phyloP scores from a whole-genome alignment of 371 early-diverging fungal species.

The Mortierella sp. region DNA sequence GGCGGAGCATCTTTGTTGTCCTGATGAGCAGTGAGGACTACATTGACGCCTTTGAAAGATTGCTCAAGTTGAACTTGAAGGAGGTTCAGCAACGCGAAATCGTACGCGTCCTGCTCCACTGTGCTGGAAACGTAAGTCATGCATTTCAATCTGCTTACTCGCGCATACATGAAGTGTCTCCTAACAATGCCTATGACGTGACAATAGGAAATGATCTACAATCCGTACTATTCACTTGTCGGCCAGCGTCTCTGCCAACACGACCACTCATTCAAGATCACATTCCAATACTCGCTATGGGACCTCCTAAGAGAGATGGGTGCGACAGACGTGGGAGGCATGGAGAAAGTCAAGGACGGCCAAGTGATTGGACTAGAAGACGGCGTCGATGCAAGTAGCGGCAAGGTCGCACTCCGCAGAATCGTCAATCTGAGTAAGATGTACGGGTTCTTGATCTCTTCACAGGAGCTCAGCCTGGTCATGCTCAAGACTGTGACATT shows the following conservation, averaged over 20 bases:
- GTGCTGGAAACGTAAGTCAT: conserved; percentile 80
- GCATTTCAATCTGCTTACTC: not conserved
- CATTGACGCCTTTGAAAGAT: conserved; percentile 90
- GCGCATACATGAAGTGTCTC: not conserved
- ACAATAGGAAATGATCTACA: conserved; percentile 83
- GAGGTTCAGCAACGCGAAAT: conserved; percentile 96
- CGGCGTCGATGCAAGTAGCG: conserved; percentile 12
- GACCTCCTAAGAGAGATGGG: conserved; percentile 87
- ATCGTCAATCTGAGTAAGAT: conserved; percentile 81
- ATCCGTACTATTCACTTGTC: conserved; percentile 94
- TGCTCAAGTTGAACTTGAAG: conserved; percentile 84
- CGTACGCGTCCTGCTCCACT: conserved; percentile 90
- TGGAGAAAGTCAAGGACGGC: conserved; percentile 62
- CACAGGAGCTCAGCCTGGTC: conserved; percentile 69
- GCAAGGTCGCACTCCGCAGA: conserved; percentile 66
- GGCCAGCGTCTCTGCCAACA: conserved; percentile 79
- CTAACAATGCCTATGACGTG: not conserved
- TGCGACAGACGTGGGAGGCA: conserved; percentile 80
- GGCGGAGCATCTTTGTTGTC: conserved; percentile 91
- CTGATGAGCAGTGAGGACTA: conserved; percentile 96
- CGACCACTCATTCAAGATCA: conserved; percentile 87
- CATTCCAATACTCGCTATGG: conserved; percentile 96
- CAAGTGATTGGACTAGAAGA: conserved; percentile 39
- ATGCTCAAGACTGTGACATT: conserved; percentile 82
- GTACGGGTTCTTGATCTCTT: conserved; percentile 73